A percentile compares a stretch with the other conserved stretches of the same genome.
Evolutionary conservation across 1,139 yeast genomes (phyloP).

Genomic region (Taphrina betulina): DNA sequence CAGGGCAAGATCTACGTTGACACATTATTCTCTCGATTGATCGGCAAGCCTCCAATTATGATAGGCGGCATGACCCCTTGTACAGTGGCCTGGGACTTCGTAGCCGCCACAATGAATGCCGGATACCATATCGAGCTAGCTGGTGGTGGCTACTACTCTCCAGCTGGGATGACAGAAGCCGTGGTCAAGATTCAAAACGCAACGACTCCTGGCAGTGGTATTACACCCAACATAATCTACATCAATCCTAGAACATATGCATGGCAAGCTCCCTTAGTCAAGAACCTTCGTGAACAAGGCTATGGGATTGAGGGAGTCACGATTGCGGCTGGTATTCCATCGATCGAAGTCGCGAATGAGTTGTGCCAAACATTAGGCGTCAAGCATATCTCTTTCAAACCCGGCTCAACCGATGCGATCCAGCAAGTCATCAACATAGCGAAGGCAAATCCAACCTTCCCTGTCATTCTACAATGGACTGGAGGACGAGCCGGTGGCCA

Average conservation of each 20-base stretch:
- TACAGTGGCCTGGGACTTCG: conserved; percentile 90
- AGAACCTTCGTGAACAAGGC: conserved; percentile 81
- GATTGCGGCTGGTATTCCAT: conserved; percentile 99
- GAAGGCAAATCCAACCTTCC: conserved; percentile 92
- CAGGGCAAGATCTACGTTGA: conserved; percentile 70
- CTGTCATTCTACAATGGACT: conserved; percentile 97
- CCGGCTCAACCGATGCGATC: conserved; percentile 94
- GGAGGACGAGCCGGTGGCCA: conserved; percentile 99
- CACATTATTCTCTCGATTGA: conserved; percentile 86
- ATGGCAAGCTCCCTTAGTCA: conserved; percentile 97
- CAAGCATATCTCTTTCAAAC: conserved; percentile 93
- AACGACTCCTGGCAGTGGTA: conserved; percentile 79
- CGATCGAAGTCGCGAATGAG: conserved; percentile 94
- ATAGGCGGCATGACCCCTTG: conserved; percentile 99
- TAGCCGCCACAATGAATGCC: conserved; percentile 87
- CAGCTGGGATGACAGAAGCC: conserved; percentile 69
- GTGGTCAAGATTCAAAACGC: conserved; percentile 59
- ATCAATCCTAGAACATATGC: conserved; percentile 97
- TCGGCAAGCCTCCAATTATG: conserved; percentile 95
- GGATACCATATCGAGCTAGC: conserved; percentile 98
- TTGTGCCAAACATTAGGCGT: conserved; percentile 89
- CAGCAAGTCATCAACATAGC: conserved; percentile 85
- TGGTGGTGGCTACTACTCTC: conserved; percentile 95
- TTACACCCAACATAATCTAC: conserved; percentile 86
- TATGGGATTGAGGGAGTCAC: conserved; percentile 95